Conservation (phyloP, 192 early-diverging fungal species). For the Rhizophagus clarus region DNA sequence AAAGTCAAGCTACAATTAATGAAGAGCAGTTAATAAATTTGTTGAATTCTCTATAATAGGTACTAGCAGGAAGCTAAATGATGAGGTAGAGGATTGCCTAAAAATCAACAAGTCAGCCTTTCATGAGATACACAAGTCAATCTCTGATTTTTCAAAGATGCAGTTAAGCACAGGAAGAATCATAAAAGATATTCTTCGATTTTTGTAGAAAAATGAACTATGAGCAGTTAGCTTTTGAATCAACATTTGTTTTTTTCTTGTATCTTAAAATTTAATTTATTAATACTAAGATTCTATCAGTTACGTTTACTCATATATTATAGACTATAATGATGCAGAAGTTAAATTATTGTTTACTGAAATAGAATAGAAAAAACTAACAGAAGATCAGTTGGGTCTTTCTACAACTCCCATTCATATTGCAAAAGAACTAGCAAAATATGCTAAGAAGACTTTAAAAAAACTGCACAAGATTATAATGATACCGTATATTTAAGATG, state of each 20-base stretch:
- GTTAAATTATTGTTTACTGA: slow-evolving; percentile 23
- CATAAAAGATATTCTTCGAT: slow-evolving; percentile 25
- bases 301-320: slow-evolving; percentile 20
- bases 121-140: not conserved
- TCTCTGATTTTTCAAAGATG: slow-evolving; percentile 18
- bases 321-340: slow-evolving; percentile 17
- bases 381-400: slow-evolving; percentile 10
- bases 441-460: slow-evolving; percentile 17
- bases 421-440: slow-evolving; percentile 20
- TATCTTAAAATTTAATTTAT: too few species aligned
- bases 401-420: not conserved
- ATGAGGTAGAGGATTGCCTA: too few species aligned
- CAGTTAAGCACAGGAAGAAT: slow-evolving; percentile 19
- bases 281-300: slow-evolving; percentile 13
- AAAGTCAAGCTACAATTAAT: too few species aligned
- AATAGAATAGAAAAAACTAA: slow-evolving; percentile 22
- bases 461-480: slow-evolving; percentile 6
- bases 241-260: too few species aligned
- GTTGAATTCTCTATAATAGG: too few species aligned
- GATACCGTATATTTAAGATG: slow-evolving; percentile 3
- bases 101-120: slow-evolving; percentile 21
- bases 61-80: too few species aligned
- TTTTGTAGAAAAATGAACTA: slow-evolving; percentile 9
- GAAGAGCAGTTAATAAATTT: too few species aligned
- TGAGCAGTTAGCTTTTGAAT: too few species aligned